Conservation (phyloP, 2,329 filamentous ascomycete genomes). For the Epichloe brachyelytri region DNA sequence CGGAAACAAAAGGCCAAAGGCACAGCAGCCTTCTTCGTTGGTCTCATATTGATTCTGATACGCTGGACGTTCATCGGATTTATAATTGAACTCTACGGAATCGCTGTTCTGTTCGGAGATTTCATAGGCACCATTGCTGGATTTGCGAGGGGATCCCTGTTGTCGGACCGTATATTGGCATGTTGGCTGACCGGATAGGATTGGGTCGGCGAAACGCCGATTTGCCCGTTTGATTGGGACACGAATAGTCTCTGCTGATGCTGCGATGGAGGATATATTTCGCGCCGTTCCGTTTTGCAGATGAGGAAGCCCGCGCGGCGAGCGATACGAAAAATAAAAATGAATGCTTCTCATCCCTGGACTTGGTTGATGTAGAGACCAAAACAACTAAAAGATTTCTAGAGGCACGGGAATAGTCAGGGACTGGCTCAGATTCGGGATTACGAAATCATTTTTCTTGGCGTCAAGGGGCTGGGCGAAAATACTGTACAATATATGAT, state of each 20-base stretch:
- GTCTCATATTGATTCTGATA: conserved; percentile 74
- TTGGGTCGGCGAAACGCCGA: conserved; percentile 61
- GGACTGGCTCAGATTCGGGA: background rate
- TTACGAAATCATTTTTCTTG: background rate
- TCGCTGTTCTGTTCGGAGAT: conserved; percentile 87
- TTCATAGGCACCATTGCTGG: conserved; percentile 86
- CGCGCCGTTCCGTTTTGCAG: background rate
- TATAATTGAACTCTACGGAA: conserved; percentile 80
- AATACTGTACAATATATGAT: background rate
- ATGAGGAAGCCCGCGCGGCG: background rate
- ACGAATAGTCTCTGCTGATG: background rate
- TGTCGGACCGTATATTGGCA: conserved; percentile 73
- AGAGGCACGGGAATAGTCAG: background rate
- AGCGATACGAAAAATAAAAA: background rate
- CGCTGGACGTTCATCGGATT: conserved; percentile 90
- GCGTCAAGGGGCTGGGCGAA: background rate
- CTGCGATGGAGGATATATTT: background rate
- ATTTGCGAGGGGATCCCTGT: conserved; percentile 74
- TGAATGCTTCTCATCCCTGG: background rate
- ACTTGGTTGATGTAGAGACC: background rate
- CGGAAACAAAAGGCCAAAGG: conserved; percentile 86
- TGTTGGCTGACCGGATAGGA: conserved; percentile 56
- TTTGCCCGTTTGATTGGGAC: conserved; percentile 51
- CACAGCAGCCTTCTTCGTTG: conserved; percentile 73
- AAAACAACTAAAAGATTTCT: background rate